Percentiles rank a stretch among this genome's conserved stretches.
phyloP scores from a whole-genome alignment of 768 basidiomycete species.

The Tephrocybe sp. region DNA sequence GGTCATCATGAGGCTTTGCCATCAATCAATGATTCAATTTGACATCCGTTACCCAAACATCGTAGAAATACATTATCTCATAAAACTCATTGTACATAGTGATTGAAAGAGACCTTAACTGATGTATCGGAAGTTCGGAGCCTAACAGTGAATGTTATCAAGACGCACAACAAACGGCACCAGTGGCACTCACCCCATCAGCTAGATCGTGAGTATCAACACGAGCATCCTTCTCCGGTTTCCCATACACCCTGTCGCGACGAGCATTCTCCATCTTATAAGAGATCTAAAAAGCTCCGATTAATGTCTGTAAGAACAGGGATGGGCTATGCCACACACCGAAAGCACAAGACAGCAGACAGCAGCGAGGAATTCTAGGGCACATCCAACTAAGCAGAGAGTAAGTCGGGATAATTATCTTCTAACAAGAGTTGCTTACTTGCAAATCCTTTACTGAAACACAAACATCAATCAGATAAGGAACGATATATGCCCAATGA shows the following conservation, averaged over 20 bases:
- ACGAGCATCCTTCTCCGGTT: conserved; percentile 38
- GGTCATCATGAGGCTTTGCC: conserved; percentile 30
- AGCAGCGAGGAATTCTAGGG: conserved; percentile 54
- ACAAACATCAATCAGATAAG: not conserved
- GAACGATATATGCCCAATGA: not conserved
- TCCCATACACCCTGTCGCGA: conserved; percentile 52
- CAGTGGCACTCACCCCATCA: conserved; percentile 46
- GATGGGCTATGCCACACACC: conserved; percentile 26
- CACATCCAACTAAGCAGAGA: conserved; percentile 38
- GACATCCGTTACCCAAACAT: not conserved
- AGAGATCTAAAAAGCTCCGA: conserved; percentile 41
- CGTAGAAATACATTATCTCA: not conserved
- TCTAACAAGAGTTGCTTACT: conserved; percentile 27
- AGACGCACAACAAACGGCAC: not conserved
- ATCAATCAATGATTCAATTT: not conserved
- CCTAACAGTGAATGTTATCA: conserved; percentile 31
- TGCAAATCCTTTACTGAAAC: conserved; percentile 55
- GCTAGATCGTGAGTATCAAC: conserved; percentile 66
- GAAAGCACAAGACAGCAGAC: conserved; percentile 49
- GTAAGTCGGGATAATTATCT: conserved; percentile 4
- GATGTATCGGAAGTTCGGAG: conserved; percentile 60
- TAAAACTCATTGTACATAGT: not conserved
- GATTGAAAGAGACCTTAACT: conserved; percentile 18
- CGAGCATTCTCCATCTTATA: conserved; percentile 61
- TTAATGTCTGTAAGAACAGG: not conserved